Percentiles rank a stretch among this genome's conserved stretches.
Conservation (phyloP, 306 rosid genomes). For the Castanopsis chinensis region DNA sequence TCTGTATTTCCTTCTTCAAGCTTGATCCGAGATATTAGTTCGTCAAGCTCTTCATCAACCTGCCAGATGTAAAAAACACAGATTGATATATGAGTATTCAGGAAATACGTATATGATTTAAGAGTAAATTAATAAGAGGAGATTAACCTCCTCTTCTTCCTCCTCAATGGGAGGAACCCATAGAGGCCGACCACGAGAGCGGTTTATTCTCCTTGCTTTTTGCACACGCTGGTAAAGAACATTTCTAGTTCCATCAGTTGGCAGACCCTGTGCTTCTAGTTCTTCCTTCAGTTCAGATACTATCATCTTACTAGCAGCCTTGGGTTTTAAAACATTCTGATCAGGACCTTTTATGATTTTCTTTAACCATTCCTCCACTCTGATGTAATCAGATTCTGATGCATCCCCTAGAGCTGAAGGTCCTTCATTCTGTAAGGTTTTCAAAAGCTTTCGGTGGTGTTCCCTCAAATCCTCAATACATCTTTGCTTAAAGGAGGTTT, state of each 20-base stretch:
- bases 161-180: constrained; percentile 97
- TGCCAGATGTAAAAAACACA: constrained; percentile 23
- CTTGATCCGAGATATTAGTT: constrained; percentile 72
- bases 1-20: constrained; percentile 91
- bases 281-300: constrained; percentile 92
- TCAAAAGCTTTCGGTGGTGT: constrained; percentile 68
- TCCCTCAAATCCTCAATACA: constrained; percentile 72
- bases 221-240: constrained; percentile 99
- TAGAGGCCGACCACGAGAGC: constrained; percentile 97
- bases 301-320: constrained; percentile 97
- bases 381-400: constrained; percentile 75
- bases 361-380: constrained; percentile 75
- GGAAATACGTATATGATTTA: neutral
- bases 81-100: neutral
- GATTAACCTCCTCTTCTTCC: constrained; percentile 88
- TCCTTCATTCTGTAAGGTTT: constrained; percentile 71
- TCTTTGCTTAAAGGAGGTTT: constrained; percentile 90
- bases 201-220: constrained; percentile 96
- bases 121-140: neutral
- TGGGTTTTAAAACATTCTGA: constrained; percentile 79
- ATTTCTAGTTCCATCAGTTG: constrained; percentile 94
- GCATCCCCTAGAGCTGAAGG: constrained; percentile 70
- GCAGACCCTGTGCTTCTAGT: constrained; percentile 90
- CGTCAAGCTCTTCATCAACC: constrained; percentile 95
- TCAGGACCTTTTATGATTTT: constrained; percentile 86